These are phyloP conservation scores for Astrothelium macrocarpum DNA, from an alignment of 495 filamentous ascomycete species.

Conservation along the genomic window DNA sequence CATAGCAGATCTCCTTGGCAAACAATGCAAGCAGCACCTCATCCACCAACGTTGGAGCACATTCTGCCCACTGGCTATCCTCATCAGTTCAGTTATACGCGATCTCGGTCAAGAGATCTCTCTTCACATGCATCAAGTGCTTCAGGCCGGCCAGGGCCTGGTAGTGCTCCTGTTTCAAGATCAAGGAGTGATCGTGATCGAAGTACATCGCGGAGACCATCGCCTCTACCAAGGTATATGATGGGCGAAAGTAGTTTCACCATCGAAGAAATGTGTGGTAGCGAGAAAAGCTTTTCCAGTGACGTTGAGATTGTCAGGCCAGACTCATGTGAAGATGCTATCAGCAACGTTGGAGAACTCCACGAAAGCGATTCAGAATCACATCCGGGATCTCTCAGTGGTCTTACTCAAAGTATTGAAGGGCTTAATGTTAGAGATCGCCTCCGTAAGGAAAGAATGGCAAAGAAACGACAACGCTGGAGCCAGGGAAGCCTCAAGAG, in stretches of 20 bases:
- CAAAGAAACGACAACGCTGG: conserved; percentile 12
- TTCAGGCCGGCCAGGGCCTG: conserved; percentile 6
- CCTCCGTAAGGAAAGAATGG: conserved; percentile 14
- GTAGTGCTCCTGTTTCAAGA: background rate
- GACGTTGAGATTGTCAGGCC: conserved; percentile 30
- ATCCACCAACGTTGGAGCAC: conserved; percentile 22
- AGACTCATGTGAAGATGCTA: conserved; percentile 28
- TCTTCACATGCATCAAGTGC: conserved; percentile 22
- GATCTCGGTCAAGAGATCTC: conserved; percentile 17
- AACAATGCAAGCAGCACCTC: conserved; percentile 9
- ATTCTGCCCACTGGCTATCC: conserved; percentile 22
- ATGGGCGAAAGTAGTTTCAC: conserved; percentile 14
- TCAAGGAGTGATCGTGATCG: background rate
- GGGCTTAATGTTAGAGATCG: background rate
- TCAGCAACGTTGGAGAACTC: conserved; percentile 12
- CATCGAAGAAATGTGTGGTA: conserved; percentile 27
- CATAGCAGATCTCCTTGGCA: conserved; percentile 24
- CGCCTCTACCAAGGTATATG: background rate
- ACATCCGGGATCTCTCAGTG: background rate
- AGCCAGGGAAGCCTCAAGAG: conserved; percentile 21
- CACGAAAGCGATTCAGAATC: conserved; percentile 5
- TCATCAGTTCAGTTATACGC: conserved; percentile 20
- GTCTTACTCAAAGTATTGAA: background rate
- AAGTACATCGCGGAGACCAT: background rate
- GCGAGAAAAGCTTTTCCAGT: conserved; percentile 24